These are phyloP conservation scores for Aegilops bicornis DNA, from an alignment of 176 grass and related monocot genomes.

Conservation along the genomic window DNA sequence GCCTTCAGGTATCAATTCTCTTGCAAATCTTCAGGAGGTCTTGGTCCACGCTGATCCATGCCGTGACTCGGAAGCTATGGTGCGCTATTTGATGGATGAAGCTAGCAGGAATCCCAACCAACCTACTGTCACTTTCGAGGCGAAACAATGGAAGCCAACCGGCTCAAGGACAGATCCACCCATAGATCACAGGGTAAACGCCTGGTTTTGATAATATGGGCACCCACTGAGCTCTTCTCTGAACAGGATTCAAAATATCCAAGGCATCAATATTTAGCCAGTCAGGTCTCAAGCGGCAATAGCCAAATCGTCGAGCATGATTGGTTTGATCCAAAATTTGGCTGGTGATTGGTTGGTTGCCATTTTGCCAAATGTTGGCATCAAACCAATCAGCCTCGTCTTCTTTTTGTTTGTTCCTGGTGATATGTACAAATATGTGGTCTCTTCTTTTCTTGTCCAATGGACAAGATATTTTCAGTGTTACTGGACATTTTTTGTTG, in stretches of 20 bases:
- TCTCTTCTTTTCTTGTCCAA: too few species aligned
- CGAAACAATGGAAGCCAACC: slow-evolving; percentile 1
- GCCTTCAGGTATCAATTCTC: slow-evolving; percentile 29
- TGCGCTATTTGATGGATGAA: neutral
- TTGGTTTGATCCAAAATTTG: too few species aligned
- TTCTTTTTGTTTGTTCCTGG: too few species aligned
- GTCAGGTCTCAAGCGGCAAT: neutral
- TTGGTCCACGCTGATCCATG: neutral
- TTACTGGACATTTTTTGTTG: neutral
- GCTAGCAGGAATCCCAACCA: neutral
- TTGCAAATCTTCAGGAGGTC: slow-evolving; percentile 21
- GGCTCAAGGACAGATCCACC: slow-evolving; percentile 15
- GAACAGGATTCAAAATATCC: neutral
- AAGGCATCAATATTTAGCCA: neutral
- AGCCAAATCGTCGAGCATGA: too few species aligned
- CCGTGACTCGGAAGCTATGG: neutral
- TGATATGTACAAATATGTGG: neutral
- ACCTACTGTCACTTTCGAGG: slow-evolving; percentile 13
- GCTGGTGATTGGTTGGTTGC: too few species aligned
- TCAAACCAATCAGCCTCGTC: too few species aligned
- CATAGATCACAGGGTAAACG: slow-evolving; percentile 12
- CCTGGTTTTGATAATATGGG: neutral
- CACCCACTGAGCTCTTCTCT: neutral
- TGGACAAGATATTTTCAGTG: neutral
- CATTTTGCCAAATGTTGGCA: too few species aligned